A percentile compares a stretch with the other conserved stretches of the same genome.
Conservation (phyloP, 257 asterid genomes). For the Orobanche coerulescens region DNA sequence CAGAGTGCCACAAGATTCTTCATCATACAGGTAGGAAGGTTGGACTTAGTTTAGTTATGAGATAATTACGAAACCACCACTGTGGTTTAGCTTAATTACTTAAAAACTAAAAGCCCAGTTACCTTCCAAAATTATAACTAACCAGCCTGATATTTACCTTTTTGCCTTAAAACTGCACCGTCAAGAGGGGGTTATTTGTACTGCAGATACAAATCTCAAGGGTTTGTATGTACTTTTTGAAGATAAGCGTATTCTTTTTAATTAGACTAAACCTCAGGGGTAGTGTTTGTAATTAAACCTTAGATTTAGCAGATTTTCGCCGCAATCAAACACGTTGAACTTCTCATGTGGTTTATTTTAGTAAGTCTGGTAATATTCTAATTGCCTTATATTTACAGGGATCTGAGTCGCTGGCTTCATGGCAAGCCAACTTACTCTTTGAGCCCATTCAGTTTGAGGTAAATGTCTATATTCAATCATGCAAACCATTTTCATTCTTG, state of each 20-base stretch:
- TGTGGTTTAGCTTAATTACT: no score
- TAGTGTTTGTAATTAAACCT: not conserved
- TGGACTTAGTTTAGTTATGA: no score
- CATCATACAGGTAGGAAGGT: slow-evolving; percentile 70
- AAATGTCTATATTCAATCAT: slow-evolving; percentile 20
- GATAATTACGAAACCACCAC: no score
- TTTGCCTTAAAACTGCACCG: no score
- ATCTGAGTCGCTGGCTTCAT: slow-evolving; percentile 86
- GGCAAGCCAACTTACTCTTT: slow-evolving; percentile 93
- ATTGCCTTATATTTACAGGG: slow-evolving; percentile 42
- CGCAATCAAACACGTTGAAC: not conserved
- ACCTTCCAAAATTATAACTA: no score
- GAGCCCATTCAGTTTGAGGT: slow-evolving; percentile 97
- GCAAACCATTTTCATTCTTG: not conserved
- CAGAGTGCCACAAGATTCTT: slow-evolving; percentile 69
- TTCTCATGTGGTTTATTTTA: not conserved
- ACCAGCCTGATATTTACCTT: no score
- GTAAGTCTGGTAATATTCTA: slow-evolving; percentile 2
- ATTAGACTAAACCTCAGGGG: no score
- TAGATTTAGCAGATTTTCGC: not conserved
- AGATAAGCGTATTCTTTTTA: no score
- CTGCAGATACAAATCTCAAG: no score
- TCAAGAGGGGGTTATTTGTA: no score
- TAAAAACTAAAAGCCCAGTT: no score
- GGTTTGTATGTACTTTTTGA: no score